Percentiles rank a stretch among this genome's conserved stretches.
These are phyloP conservation scores for Lasiosphaeria miniovina DNA, from an alignment of 495 filamentous ascomycete genomes.

Conservation along the genomic window DNA sequence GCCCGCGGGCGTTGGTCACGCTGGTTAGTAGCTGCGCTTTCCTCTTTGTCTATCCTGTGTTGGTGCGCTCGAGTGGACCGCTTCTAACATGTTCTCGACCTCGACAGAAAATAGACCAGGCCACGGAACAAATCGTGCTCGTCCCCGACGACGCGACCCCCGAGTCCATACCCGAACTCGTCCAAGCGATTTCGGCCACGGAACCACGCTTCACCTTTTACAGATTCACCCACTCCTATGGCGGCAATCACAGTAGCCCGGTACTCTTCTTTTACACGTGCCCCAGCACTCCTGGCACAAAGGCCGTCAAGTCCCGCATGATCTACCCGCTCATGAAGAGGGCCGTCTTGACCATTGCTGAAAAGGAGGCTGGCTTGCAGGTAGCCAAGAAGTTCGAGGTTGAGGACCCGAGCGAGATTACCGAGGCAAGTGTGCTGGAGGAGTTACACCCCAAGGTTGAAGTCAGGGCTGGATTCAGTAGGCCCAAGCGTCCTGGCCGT, in stretches of 20 bases:
- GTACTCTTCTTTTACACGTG: slow-evolving; percentile 96
- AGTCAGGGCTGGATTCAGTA: slow-evolving; percentile 69
- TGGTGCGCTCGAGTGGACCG: too few relatives aligned
- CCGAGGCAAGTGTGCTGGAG: slow-evolving; percentile 62
- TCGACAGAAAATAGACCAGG: slow-evolving; percentile 65
- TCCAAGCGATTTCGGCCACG: slow-evolving; percentile 68
- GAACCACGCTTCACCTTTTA: slow-evolving; percentile 92
- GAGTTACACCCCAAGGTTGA: slow-evolving; percentile 75
- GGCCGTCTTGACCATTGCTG: slow-evolving; percentile 64
- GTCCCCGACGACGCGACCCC: slow-evolving; percentile 51
- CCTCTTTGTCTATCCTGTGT: background rate
- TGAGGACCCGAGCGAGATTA: slow-evolving; percentile 72
- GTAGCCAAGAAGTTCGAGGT: slow-evolving; percentile 70
- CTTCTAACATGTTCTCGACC: background rate
- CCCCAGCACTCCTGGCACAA: slow-evolving; percentile 58
- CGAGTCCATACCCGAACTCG: slow-evolving; percentile 42
- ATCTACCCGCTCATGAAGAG: slow-evolving; percentile 83
- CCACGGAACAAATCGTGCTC: slow-evolving; percentile 75
- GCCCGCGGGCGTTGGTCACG: slow-evolving; percentile 65
- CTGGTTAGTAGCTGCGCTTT: slow-evolving; percentile 56
- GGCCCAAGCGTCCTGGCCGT: slow-evolving; percentile 59
- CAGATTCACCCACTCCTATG: slow-evolving; percentile 56
- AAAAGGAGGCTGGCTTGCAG: slow-evolving; percentile 65
- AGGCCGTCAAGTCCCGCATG: slow-evolving; percentile 91
- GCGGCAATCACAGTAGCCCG: slow-evolving; percentile 55